Conservation (phyloP, 495 filamentous ascomycete species). For the Trichoderma orchidacearum region DNA sequence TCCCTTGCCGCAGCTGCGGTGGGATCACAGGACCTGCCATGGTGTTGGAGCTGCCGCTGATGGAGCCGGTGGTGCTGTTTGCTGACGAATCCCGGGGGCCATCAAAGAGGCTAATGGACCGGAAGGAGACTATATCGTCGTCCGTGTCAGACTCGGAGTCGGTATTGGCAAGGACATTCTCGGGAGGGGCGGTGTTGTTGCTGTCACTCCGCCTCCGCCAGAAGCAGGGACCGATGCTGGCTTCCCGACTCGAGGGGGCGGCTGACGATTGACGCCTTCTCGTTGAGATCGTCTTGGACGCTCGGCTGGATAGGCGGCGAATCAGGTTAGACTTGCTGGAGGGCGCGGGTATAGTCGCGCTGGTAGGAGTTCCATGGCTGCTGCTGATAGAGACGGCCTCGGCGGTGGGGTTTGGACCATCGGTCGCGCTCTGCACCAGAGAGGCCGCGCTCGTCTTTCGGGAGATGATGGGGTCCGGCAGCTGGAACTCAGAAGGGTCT, state of each 20-base stretch:
- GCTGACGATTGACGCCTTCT: slow-evolving; percentile 58
- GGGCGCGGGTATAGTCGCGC: slow-evolving; percentile 5
- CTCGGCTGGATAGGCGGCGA: slow-evolving; percentile 30
- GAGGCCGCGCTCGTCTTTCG: slow-evolving; percentile 24
- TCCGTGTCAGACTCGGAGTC: slow-evolving; percentile 43
- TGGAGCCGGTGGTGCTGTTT: slow-evolving; percentile 21
- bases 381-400: slow-evolving; percentile 3
- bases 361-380: slow-evolving; percentile 9
- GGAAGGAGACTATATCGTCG: slow-evolving; percentile 18
- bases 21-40: slow-evolving; percentile 57
- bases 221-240: slow-evolving; percentile 77
- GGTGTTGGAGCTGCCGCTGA: slow-evolving; percentile 11
- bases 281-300: slow-evolving; percentile 15
- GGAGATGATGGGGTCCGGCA: slow-evolving; percentile 29
- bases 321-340: slow-evolving; percentile 16
- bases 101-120: neutral
- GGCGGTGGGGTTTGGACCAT: slow-evolving; percentile 13
- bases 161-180: slow-evolving; percentile 46
- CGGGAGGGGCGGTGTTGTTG: slow-evolving; percentile 45
- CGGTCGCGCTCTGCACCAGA: slow-evolving; percentile 5
- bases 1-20: slow-evolving; percentile 59
- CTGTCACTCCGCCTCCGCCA: slow-evolving; percentile 80
- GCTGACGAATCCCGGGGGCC: slow-evolving; percentile 11
- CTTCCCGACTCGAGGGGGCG: slow-evolving; percentile 60
- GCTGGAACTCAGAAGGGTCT: slow-evolving; percentile 18